phyloP scores from a whole-genome alignment of 2,329 filamentous ascomycete species.

The Lasiodiplodia hormozganensis region DNA sequence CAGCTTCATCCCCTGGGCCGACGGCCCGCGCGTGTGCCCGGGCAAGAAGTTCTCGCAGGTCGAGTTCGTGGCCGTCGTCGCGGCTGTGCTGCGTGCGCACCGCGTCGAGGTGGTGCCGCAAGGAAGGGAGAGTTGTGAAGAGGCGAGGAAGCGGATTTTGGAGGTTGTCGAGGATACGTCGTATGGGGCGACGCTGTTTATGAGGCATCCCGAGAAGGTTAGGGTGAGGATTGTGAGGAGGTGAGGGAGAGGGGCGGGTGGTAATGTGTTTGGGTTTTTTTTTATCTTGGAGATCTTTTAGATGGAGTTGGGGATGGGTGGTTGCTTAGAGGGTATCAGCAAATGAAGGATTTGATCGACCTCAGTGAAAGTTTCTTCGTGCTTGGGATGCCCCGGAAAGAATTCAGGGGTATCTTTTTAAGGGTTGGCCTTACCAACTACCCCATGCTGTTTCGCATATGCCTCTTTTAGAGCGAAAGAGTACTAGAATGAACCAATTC shows the following conservation, averaged over 20 bases:
- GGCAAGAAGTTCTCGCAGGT: constrained; percentile 48
- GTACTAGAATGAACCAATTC: too few relatives aligned
- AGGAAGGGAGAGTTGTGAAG: constrained; percentile 29
- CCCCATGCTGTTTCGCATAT: too few relatives aligned
- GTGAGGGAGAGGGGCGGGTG: neutral
- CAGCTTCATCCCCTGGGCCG: constrained; percentile 40
- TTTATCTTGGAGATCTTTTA: too few relatives aligned
- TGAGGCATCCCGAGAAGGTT: constrained; percentile 16
- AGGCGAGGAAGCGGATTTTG: constrained; percentile 30
- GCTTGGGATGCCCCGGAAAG: too few relatives aligned
- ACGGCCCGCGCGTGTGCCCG: constrained; percentile 41
- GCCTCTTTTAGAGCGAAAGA: too few relatives aligned
- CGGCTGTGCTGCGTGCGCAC: constrained; percentile 34
- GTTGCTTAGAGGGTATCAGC: too few relatives aligned
- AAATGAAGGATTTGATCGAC: too few relatives aligned
- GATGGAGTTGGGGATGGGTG: too few relatives aligned
- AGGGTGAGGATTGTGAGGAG: constrained; percentile 1
- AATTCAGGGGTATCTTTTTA: too few relatives aligned
- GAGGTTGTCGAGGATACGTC: constrained; percentile 28
- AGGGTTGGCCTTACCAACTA: neutral
- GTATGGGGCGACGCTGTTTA: neutral
- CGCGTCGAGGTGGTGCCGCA: constrained; percentile 31
- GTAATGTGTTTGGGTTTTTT: too few relatives aligned
- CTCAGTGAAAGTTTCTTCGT: too few relatives aligned
- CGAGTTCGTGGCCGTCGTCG: constrained; percentile 44